Percentiles rank a stretch among this genome's conserved stretches.
Conservation (phyloP, 83 land plant species). For the Picea mariana region DNA sequence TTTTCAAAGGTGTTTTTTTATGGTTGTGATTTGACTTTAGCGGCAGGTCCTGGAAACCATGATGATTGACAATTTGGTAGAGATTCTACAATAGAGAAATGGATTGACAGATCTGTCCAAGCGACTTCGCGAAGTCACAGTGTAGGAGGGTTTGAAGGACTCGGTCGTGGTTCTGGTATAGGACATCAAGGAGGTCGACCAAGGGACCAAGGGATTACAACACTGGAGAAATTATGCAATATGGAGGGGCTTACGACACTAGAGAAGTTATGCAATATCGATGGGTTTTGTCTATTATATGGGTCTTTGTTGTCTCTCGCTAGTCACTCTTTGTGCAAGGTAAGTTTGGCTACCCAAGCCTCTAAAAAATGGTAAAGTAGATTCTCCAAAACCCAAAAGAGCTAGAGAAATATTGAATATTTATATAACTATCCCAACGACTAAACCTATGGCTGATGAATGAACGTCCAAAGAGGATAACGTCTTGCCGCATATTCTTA, state of each 20-base stretch:
- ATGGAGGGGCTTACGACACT: no score
- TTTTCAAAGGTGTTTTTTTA: no score
- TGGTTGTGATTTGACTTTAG: not conserved
- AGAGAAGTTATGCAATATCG: conserved; percentile 20
- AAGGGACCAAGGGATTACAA: conserved; percentile 20
- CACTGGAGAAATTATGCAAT: conserved; percentile 22
- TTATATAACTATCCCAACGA: no score
- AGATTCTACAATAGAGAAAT: conserved; percentile 13
- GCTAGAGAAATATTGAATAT: no score
- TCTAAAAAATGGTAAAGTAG: no score
- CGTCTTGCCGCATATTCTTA: no score
- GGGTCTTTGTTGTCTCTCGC: conserved; percentile 19
- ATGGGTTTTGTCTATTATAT: conserved; percentile 21
- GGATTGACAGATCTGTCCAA: conserved; percentile 29
- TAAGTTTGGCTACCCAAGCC: not conserved
- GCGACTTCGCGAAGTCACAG: conserved; percentile 32
- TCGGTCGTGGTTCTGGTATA: conserved; percentile 23
- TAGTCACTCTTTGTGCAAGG: conserved; percentile 19
- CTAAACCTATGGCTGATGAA: no score
- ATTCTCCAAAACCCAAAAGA: no score
- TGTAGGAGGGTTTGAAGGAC: conserved; percentile 22
- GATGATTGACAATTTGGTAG: conserved; percentile 31
- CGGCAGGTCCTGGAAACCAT: conserved; percentile 12
- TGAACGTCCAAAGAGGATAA: no score
- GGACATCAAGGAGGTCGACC: not conserved